phyloP scores from a whole-genome alignment of 1,284 basidiomycete genomes.

The Clitocybe nebularis region DNA sequence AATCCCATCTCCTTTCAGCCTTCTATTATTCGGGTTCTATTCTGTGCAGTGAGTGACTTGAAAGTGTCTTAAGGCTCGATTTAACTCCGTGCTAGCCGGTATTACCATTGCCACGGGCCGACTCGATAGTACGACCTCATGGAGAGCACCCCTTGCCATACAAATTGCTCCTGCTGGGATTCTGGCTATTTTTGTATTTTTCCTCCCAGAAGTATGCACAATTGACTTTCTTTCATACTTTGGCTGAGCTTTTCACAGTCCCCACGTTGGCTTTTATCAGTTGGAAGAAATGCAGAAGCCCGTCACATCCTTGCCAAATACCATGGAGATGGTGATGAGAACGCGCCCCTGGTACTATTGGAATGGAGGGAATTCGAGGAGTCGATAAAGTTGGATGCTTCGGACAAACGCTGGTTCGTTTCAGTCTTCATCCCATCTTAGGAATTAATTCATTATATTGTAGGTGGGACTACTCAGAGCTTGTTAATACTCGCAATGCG shows the following conservation, averaged over 20 bases:
- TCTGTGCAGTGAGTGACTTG: slow-evolving; percentile 30
- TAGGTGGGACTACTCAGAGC: slow-evolving; percentile 48
- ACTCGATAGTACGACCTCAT: slow-evolving; percentile 36
- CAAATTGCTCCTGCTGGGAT: slow-evolving; percentile 49
- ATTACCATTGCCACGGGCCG: slow-evolving; percentile 45
- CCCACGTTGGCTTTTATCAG: slow-evolving; percentile 54
- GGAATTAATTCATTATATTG: not conserved
- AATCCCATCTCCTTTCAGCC: slow-evolving; percentile 21
- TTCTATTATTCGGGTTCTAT: slow-evolving; percentile 44
- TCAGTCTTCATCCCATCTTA: not conserved
- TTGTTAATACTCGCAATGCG: slow-evolving; percentile 42
- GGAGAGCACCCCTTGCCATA: slow-evolving; percentile 47
- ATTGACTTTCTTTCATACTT: not conserved
- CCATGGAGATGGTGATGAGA: slow-evolving; percentile 44
- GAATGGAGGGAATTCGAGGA: slow-evolving; percentile 57
- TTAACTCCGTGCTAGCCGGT: slow-evolving; percentile 27
- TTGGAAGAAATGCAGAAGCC: slow-evolving; percentile 48
- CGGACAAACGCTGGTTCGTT: slow-evolving; percentile 55
- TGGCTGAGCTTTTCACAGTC: slow-evolving; percentile 25
- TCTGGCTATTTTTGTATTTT: slow-evolving; percentile 21
- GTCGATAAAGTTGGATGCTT: slow-evolving; percentile 45
- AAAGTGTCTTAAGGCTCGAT: slow-evolving; percentile 9
- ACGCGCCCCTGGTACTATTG: slow-evolving; percentile 47
- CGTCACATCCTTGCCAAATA: slow-evolving; percentile 47
- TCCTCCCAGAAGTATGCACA: not conserved